These are phyloP conservation scores for Cercospora sp. DNA, from an alignment of 2,329 filamentous ascomycete species.

Conservation along the genomic window DNA sequence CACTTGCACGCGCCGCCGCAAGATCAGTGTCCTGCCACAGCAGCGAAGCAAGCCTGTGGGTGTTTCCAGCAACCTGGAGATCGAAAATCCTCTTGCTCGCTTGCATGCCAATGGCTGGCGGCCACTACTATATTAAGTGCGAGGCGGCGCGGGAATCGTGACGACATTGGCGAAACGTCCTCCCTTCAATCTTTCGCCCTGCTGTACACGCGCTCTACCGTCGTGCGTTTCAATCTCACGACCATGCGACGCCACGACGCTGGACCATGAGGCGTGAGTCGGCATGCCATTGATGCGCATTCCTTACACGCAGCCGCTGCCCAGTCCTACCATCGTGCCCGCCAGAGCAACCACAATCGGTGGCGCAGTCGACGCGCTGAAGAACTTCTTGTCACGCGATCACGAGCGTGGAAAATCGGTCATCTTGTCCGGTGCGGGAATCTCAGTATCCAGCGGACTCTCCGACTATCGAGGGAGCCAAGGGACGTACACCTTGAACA, in stretches of 20 bases:
- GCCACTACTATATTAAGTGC: background rate
- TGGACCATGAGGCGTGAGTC: background rate
- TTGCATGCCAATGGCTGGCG: background rate
- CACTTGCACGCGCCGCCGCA: background rate
- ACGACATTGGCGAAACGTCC: conserved; percentile 11
- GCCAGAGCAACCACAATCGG: conserved; percentile 66
- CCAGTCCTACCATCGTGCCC: conserved; percentile 73
- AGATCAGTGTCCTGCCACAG: background rate
- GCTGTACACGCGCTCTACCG: background rate
- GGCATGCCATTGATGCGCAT: conserved; percentile 68
- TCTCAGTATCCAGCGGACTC: conserved; percentile 88
- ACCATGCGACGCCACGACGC: conserved; percentile 12
- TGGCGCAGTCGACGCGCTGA: conserved; percentile 75
- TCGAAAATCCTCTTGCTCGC: background rate
- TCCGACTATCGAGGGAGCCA: conserved; percentile 88
- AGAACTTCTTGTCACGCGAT: conserved; percentile 64
- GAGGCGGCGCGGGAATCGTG: conserved; percentile 7
- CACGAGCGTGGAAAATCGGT: conserved; percentile 60
- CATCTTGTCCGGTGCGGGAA: conserved; percentile 78
- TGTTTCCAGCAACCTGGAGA: background rate
- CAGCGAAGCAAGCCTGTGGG: background rate
- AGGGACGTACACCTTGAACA: conserved; percentile 91
- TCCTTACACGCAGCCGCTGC: conserved; percentile 82
- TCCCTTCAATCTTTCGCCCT: background rate
- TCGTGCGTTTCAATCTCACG: background rate